Base-by-base conservation (phyloP, 2,329 filamentous ascomycete species). In the Akanthomyces uredinophilus region DNA sequence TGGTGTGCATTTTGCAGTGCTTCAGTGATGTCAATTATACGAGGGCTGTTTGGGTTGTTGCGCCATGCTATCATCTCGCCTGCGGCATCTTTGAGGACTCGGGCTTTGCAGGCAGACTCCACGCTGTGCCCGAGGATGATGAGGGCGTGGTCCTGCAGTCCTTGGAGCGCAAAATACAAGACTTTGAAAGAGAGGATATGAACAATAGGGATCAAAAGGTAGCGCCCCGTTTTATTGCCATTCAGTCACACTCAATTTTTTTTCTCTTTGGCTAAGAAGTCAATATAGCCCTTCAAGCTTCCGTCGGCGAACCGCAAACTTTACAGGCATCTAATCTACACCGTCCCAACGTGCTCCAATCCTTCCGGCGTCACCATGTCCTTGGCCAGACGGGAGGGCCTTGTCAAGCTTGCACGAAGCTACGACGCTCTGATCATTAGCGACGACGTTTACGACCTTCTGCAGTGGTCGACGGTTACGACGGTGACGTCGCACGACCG, bases 361-460 rank as follows among this genome's bases (percentile, higher is more conserved):
- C 95, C 95, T 0, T 92, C 90, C 0, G 91, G 89, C 39, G 88
- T 88, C 70, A 92, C 90, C 4, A 94, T 96, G 87, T 86, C 87
- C 16, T 74, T 92, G 4, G 71, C 75, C n/a, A 83, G 89, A 32
- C 84, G 95, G 4, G 77, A 87, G 65, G 79, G 78, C 13, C 81
- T 98, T 4, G 86, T 98, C 29, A 78, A 79, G n/a, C 75, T 97
- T 8, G 94, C 94, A 0, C 83, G 94, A 61, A 80, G 86, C 63
- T 86, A 89, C 72, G 87, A 98, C 72, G 91, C 91, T 7, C 81
- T 98, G n/a, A 76, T 97, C 61, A 81, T 97, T 27, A 85, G 85
- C 56, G 94, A 98, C 75, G 95, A 98, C 72, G 92, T 98, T 7
- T 98, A 98, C 72, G 94, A 98, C 73, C 89, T 94, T 66, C 80